Percentiles rank a stretch among this genome's conserved stretches.
Conservation (phyloP, 805 yeast species). For the Candida chilensis region DNA sequence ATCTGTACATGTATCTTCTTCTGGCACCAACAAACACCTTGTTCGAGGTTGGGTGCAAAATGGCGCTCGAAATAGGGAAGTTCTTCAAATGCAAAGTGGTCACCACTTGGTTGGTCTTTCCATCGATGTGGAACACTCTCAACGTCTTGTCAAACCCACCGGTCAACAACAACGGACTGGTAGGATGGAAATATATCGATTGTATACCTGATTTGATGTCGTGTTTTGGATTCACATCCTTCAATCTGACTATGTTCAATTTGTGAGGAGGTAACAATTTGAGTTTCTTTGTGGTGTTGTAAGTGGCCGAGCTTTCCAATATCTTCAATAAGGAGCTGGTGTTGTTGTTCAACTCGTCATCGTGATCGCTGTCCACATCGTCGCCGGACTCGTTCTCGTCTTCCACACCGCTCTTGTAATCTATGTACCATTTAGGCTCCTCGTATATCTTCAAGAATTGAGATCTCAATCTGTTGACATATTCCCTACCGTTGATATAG, state of each 20-base stretch:
- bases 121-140: slow-evolving; percentile 85
- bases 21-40: slow-evolving; percentile 82
- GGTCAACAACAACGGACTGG: slow-evolving; percentile 73
- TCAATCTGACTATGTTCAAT: slow-evolving; percentile 71
- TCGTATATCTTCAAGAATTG: slow-evolving; percentile 55
- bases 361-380: slow-evolving; percentile 14
- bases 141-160: slow-evolving; percentile 91
- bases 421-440: slow-evolving; percentile 35
- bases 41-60: slow-evolving; percentile 43
- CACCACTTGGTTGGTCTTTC: slow-evolving; percentile 71
- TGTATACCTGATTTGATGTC: slow-evolving; percentile 78
- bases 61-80: slow-evolving; percentile 73
- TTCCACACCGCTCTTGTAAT: slow-evolving; percentile 25
- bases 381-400: slow-evolving; percentile 9
- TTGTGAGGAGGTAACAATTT: slow-evolving; percentile 60
- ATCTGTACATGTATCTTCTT: slow-evolving; percentile 83
- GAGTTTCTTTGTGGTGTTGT: slow-evolving; percentile 30
- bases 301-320: slow-evolving; percentile 21
- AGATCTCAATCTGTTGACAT: slow-evolving; percentile 53
- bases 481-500: slow-evolving; percentile 47
- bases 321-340: slow-evolving; percentile 21
- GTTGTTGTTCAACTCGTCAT: slow-evolving; percentile 10
- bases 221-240: slow-evolving; percentile 74
- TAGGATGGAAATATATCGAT: slow-evolving; percentile 75
- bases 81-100: slow-evolving; percentile 74